These are phyloP conservation scores for Vitis hybrid DNA, from an alignment of 177 flowering plant genomes.

Conservation along the genomic window DNA sequence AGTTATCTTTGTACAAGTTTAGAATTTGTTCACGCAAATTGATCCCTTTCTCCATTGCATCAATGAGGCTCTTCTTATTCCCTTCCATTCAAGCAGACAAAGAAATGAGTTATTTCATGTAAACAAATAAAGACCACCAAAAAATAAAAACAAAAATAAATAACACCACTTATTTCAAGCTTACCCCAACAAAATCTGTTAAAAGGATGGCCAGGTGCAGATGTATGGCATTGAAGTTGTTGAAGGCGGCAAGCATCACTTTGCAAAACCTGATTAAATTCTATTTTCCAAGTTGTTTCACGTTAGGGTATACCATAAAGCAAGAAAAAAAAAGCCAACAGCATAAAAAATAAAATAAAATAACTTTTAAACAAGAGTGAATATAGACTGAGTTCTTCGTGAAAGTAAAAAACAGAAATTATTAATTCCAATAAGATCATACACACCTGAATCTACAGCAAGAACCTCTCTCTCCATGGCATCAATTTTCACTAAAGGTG, in stretches of 20 bases:
- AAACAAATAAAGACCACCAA: constrained; percentile 9
- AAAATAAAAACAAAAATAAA: constrained; percentile 6
- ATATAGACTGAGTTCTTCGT: background rate
- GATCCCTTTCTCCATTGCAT: constrained; percentile 89
- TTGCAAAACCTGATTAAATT: constrained; percentile 92
- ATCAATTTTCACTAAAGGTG: constrained; percentile 88
- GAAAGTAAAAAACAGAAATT: constrained; percentile 4
- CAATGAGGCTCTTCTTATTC: constrained; percentile 85
- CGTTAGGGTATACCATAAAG: constrained; percentile 9
- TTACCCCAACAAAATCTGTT: constrained; percentile 95
- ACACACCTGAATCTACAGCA: constrained; percentile 96
- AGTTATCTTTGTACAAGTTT: constrained; percentile 60
- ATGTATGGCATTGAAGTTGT: constrained; percentile 93
- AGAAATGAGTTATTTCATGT: constrained; percentile 1
- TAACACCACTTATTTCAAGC: background rate
- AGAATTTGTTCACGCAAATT: constrained; percentile 72
- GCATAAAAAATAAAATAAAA: background rate
- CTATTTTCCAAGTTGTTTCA: constrained; percentile 31
- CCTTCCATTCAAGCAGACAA: constrained; percentile 44
- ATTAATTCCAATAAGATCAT: background rate
- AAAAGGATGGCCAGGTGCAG: constrained; percentile 68
- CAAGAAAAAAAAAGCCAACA: constrained; percentile 10
- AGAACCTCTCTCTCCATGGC: constrained; percentile 97
- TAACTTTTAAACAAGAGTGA: background rate
- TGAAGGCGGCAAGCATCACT: constrained; percentile 96